Base-by-base conservation (phyloP, 345 rosid species). In the Microthlaspi erraticum region DNA sequence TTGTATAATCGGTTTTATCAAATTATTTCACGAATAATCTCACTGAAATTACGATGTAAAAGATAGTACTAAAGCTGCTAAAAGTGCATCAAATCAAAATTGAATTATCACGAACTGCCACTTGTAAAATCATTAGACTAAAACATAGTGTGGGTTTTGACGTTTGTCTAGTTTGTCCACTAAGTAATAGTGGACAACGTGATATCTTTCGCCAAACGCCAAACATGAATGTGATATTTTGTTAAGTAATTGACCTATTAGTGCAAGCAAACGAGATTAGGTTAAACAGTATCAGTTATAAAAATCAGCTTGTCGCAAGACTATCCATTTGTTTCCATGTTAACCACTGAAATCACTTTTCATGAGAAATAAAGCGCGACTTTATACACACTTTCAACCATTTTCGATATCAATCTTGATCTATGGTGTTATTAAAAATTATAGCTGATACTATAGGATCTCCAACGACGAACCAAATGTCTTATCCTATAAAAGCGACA, bases 261-360 rank as follows among this genome's bases (percentile, higher is more conserved):
- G 49, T 17, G 37, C 9, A 11, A 60, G 37, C 9, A 11, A 60
- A 50, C 12, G 51, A n/a, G n/a, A 53, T 18, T 41, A 60, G 36
- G n/a, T 57, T 48, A 59, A 14, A 5, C 8, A 48, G 41, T 11
- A 46, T 9, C 29, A 60, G 23, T 29, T 39, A 49, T 11, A 39
- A 60, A 44, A 70, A 39, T 29, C 16, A 48, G 31, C 51, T 29
- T 31, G 60, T 11, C 51, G 16, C 14, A 5, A 54, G 19, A n/a
- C 14, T 66, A 33, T 68, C 72, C 43, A 67, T 18, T 55, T 36
- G 37, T 51, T 42, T 67, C 31, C 50, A 55, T 68, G 16, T 14
- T 32, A 55, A 68, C 43, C 53, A 43, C 10, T 31, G n/a, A 54
- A 31, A 42, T 34, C 20, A 14, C 8, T 34, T 3, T 64, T 8